Evolutionary conservation across 352 stramenopile species (phyloP), one percentile per base, ranked within the genome.

Genomic region (Phytophthora ohioensis): DNA sequence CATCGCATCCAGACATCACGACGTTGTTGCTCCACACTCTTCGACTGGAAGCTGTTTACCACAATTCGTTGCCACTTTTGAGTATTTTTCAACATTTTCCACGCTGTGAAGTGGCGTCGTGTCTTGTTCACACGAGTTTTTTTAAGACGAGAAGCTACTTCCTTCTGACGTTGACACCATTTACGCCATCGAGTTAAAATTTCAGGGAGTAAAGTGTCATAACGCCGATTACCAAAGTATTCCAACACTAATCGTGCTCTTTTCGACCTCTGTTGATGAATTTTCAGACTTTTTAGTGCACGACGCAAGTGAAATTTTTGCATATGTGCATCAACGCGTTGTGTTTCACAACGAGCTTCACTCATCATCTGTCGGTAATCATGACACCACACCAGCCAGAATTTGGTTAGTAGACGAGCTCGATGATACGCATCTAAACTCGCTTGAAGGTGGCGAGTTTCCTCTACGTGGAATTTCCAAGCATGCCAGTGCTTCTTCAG

Each of bases 311-410:
- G 55, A 53, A 76, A 69, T 4, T 0, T 17, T 41, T 39, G 15
- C 61, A 81, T 71, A 0, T 64, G 42, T 6, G 31, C 10, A 11
- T 61, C 30, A 13, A 60, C 17, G 0, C 48, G 48, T 3, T 67
- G 27, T 2, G 7, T 32, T 49, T 67, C 42, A 4, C 48, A 42
- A 5, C 55, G 57, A 4, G 13, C 32, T 6, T 80, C 9, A 0
- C 32, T 36, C 8, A 71, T 13, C 1, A 65, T 21, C 3, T 56
- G 62, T 9, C 81, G 53, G 41, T 74, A 87, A 48, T 91, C 85
- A 41, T 87, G 81, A 4, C 59, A 56, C 85, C 85, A 93, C 7
- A 84, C 39, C 7, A 91, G 47, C 85, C 85, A 93, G 52, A 72
- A 81, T 53, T 87, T 91, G 0, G 83, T 91, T 10, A 91, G 39